Evolutionary conservation across 78 protist species (phyloP).

Genomic region (Chrysochromulina parva): DNA sequence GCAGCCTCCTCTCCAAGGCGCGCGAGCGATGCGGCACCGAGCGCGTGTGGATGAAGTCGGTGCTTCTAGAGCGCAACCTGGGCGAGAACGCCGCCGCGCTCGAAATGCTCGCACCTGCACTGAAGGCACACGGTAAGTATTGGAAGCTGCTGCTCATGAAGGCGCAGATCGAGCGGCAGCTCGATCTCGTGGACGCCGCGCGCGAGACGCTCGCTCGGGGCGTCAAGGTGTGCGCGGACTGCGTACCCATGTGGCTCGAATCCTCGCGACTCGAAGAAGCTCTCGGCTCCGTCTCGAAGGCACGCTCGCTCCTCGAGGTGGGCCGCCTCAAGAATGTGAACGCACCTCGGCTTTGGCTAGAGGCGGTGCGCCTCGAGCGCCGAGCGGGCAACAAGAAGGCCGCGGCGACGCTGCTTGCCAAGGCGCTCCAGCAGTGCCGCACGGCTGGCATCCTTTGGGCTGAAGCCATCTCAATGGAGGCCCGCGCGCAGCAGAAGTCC

Average conservation of each 20-base stretch:
- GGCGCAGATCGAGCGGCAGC: slow-evolving; percentile 59
- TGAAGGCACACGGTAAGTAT: slow-evolving; percentile 55
- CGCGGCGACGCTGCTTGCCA: slow-evolving; percentile 46
- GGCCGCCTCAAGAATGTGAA: slow-evolving; percentile 60
- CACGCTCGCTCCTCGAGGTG: slow-evolving; percentile 80
- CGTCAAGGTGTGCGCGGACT: slow-evolving; percentile 38
- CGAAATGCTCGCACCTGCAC: slow-evolving; percentile 44
- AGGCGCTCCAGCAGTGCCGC: slow-evolving; percentile 85
- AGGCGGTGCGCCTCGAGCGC: slow-evolving; percentile 57
- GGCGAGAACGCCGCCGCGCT: slow-evolving; percentile 36
- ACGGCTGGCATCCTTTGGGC: slow-evolving; percentile 87
- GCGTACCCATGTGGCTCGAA: slow-evolving; percentile 79
- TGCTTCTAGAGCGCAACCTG: slow-evolving; percentile 78
- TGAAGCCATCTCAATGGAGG: slow-evolving; percentile 74
- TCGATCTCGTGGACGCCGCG: slow-evolving; percentile 52
- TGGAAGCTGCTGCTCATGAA: slow-evolving; percentile 86
- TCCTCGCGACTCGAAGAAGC: slow-evolving; percentile 62
- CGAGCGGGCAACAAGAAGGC: background rate
- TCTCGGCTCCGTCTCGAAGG: slow-evolving; percentile 31
- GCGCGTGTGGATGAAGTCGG: slow-evolving; percentile 90
- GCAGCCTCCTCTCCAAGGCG: slow-evolving; percentile 62
- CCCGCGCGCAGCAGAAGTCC: slow-evolving; percentile 40
- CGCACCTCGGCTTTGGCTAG: slow-evolving; percentile 72
- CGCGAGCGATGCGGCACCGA: slow-evolving; percentile 69
- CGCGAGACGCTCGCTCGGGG: slow-evolving; percentile 43